These are phyloP conservation scores for Chrysoporthe austroafricana DNA, from an alignment of 2,329 filamentous ascomycete genomes.

Conservation along the genomic window DNA sequence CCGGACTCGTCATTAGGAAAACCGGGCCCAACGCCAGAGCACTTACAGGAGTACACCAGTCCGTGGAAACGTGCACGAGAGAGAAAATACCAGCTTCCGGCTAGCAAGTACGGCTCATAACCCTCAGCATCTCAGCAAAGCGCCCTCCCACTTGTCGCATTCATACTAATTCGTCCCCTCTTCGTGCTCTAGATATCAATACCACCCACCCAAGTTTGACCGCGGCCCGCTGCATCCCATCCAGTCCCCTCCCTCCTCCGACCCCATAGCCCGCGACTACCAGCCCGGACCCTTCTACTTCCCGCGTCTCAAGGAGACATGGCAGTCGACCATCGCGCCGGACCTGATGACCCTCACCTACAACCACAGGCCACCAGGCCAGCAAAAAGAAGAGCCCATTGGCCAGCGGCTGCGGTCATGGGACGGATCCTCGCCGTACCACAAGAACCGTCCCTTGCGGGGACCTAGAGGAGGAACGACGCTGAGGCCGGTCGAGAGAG, in stretches of 20 bases:
- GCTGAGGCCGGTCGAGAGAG: slow-evolving; percentile 71
- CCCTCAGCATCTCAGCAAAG: slow-evolving; percentile 19
- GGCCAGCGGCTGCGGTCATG: slow-evolving; percentile 75
- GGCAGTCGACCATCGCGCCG: slow-evolving; percentile 80
- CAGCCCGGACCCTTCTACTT: slow-evolving; percentile 88
- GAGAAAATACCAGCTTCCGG: slow-evolving; percentile 46
- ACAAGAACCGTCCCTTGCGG: slow-evolving; percentile 84
- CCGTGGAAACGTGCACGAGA: slow-evolving; percentile 41
- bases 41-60: slow-evolving; percentile 46
- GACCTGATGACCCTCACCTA: slow-evolving; percentile 92
- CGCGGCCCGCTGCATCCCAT: slow-evolving; percentile 92
- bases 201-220: slow-evolving; percentile 91
- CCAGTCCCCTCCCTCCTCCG: slow-evolving; percentile 83
- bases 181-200: slow-evolving; percentile 77
- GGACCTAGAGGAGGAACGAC: slow-evolving; percentile 80
- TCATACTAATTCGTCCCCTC: slow-evolving; percentile 20
- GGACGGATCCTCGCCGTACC: slow-evolving; percentile 92
- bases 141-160: neutral
- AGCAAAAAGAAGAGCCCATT: slow-evolving; percentile 52
- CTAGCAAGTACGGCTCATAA: slow-evolving; percentile 47
- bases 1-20: slow-evolving; percentile 52
- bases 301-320: slow-evolving; percentile 88
- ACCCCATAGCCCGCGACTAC: slow-evolving; percentile 86
- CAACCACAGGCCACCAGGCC: slow-evolving; percentile 81
- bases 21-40: slow-evolving; percentile 44